Conservation (phyloP, 2,329 filamentous ascomycete genomes). For the Sporothrix phasma region DNA sequence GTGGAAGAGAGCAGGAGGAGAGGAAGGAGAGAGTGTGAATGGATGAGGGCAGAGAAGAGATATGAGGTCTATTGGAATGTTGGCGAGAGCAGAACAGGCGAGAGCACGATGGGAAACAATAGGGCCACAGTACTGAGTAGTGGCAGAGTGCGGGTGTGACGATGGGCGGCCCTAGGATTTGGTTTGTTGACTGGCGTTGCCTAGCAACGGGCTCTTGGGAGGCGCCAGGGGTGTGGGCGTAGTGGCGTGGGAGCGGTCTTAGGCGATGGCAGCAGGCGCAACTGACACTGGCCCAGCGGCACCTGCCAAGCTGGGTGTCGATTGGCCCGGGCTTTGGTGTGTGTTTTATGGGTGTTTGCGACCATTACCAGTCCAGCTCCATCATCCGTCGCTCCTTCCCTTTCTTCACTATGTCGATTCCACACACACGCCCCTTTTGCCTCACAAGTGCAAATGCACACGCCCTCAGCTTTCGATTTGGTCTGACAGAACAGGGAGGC, state of each 20-base stretch:
- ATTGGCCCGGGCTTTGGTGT: not conserved
- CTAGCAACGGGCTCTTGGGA: constrained; percentile 16
- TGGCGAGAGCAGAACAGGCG: not conserved
- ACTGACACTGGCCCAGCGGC: not conserved
- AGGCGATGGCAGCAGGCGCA: not conserved
- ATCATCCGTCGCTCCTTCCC: not conserved
- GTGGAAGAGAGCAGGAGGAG: not conserved
- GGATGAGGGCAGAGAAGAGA: not conserved
- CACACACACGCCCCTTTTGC: not conserved
- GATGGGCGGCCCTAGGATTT: constrained; percentile 1
- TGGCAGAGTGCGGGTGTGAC: constrained; percentile 9
- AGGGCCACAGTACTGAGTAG: not conserved
- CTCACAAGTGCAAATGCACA: not conserved
- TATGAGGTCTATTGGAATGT: constrained; percentile 20
- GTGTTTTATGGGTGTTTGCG: not conserved
- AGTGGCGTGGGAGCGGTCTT: not conserved
- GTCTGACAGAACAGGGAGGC: not conserved
- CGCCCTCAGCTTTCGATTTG: constrained; percentile 10
- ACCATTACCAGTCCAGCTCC: constrained; percentile 1
- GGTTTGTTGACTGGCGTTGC: constrained; percentile 20
- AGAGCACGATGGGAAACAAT: not conserved
- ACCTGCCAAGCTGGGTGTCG: not conserved
- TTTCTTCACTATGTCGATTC: not conserved
- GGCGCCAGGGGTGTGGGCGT: not conserved
- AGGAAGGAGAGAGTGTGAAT: not conserved